These are phyloP conservation scores for Yamadazyma dushanensis DNA, from an alignment of 1,139 yeast species.

Conservation along the genomic window DNA sequence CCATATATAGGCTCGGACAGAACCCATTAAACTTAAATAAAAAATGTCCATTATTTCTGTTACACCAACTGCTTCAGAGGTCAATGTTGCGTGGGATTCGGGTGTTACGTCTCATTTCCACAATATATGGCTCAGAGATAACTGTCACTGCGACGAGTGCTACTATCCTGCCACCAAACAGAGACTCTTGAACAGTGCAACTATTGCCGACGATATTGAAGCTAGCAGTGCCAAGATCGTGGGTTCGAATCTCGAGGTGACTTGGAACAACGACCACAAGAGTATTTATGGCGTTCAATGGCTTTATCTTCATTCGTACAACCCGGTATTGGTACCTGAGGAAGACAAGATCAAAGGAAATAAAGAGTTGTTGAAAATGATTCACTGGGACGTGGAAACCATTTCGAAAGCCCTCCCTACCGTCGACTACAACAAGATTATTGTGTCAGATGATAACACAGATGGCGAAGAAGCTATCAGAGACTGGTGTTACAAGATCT, in stretches of 20 bases:
- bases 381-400: conserved; percentile 51
- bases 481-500: conserved; percentile 61
- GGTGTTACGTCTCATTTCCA: conserved; percentile 31
- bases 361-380: conserved; percentile 27
- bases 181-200: conserved; percentile 59
- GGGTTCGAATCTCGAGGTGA: conserved; percentile 23
- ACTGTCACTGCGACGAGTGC: conserved; percentile 65
- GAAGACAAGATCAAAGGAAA: conserved; percentile 29
- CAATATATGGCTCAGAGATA: conserved; percentile 69
- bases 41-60: background rate
- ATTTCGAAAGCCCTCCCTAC: conserved; percentile 48
- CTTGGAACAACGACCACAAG: conserved; percentile 54
- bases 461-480: conserved; percentile 44
- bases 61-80: background rate
- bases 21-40: too few relatives aligned
- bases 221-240: conserved; percentile 5
- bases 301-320: conserved; percentile 60
- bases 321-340: conserved; percentile 45
- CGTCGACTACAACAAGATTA: conserved; percentile 51
- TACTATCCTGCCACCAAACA: conserved; percentile 64
- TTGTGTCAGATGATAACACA: conserved; percentile 32
- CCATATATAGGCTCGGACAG: too few relatives aligned
- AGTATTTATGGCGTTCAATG: conserved; percentile 50
- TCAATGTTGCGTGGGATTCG: conserved; percentile 11
- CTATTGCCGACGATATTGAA: conserved; percentile 47